A percentile compares a stretch with the other conserved stretches of the same genome.
phyloP scores from a whole-genome alignment of 257 asterid genomes.

The Forsythia viridissima region DNA sequence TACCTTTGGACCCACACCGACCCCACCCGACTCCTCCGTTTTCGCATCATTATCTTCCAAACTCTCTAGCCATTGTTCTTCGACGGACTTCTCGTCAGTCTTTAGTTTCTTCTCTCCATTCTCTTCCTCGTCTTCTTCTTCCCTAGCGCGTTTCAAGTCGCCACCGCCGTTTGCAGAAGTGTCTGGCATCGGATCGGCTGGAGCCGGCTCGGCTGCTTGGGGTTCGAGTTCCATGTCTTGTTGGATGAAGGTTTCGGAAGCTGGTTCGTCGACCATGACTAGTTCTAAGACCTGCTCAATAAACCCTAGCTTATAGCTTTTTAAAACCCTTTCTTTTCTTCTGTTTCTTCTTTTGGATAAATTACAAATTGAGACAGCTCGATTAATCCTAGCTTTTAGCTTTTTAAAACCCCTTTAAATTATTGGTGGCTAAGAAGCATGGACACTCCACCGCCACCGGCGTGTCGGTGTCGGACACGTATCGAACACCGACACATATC shows the following conservation, averaged over 20 bases:
- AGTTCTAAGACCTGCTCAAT: not conserved
- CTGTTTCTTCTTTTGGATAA: too few relatives aligned
- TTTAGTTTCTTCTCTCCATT: slow-evolving; percentile 48
- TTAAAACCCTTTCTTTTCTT: not conserved
- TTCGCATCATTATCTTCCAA: not conserved
- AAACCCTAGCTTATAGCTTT: slow-evolving; percentile 27
- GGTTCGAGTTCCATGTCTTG: slow-evolving; percentile 39
- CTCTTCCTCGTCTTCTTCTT: slow-evolving; percentile 39
- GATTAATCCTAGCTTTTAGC: too few relatives aligned
- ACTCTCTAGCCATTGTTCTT: not conserved
- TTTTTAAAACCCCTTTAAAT: too few relatives aligned
- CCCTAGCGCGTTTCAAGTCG: slow-evolving; percentile 60
- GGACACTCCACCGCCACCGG: too few relatives aligned
- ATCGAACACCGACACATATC: too few relatives aligned
- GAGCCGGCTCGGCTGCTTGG: slow-evolving; percentile 22
- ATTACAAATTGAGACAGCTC: too few relatives aligned
- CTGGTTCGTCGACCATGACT: slow-evolving; percentile 38
- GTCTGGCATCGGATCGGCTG: slow-evolving; percentile 6
- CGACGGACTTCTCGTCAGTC: slow-evolving; percentile 29
- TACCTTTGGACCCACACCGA: slow-evolving; percentile 59
- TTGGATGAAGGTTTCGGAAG: slow-evolving; percentile 10
- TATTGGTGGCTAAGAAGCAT: too few relatives aligned
- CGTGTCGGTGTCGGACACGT: too few relatives aligned
- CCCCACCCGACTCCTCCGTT: slow-evolving; percentile 27
- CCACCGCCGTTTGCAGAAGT: slow-evolving; percentile 11